phyloP scores from a whole-genome alignment of 106 monocot genomes.

The Xerophyta viscosa region DNA sequence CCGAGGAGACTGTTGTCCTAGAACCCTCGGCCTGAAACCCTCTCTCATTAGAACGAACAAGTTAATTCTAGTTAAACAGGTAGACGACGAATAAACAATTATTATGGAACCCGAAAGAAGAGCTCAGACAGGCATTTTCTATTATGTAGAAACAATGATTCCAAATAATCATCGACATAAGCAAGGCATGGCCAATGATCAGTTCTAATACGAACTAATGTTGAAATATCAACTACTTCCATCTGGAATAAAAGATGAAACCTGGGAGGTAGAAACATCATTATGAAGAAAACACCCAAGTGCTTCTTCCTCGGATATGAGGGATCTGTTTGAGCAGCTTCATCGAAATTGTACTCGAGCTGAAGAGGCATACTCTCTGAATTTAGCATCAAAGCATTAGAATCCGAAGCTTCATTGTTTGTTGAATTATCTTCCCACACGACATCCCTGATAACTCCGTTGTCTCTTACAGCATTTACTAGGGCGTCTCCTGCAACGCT shows the following conservation, averaged over 20 bases:
- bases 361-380: conserved; percentile 35
- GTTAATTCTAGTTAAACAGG: background rate
- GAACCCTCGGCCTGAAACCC: too few species aligned
- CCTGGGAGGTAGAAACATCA: conserved; percentile 88
- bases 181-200: conserved; percentile 99
- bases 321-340: conserved; percentile 6
- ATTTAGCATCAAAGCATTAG: conserved; percentile 44
- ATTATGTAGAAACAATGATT: conserved; percentile 45
- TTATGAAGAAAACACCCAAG: conserved; percentile 49
- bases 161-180: conserved; percentile 89
- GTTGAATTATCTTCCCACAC: conserved; percentile 42
- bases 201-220: conserved; percentile 82
- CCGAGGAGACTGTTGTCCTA: too few species aligned
- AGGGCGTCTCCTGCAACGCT: conserved; percentile 45
- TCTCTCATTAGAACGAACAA: too few species aligned
- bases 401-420: conserved; percentile 8
- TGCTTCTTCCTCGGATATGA: conserved; percentile 24
- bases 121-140: background rate
- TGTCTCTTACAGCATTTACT: conserved; percentile 27
- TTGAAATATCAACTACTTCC: conserved; percentile 65
- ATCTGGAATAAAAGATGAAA: conserved; percentile 90
- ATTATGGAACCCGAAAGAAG: background rate
- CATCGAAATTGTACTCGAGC: conserved; percentile 35
- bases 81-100: background rate
- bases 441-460: conserved; percentile 55